Evolutionary conservation across 176 grass and related monocot genomes (phyloP), one percentile per base, ranked within the genome.

Genomic region (Musa acuminata): DNA sequence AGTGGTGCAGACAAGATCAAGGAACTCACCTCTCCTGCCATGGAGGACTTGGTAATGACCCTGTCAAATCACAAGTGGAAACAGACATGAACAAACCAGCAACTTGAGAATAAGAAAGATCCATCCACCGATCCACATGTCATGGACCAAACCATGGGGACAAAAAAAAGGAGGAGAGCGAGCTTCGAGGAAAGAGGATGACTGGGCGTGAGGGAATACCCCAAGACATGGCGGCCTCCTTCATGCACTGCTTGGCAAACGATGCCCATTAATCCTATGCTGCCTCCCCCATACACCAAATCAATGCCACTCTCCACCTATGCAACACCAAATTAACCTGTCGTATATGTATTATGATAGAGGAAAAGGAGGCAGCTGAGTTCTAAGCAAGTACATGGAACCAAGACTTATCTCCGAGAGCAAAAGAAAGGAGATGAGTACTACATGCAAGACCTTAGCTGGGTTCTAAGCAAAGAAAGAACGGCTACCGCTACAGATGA

Each of bases 201-300:
- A 62, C 58, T 63, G 58, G 51, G 9, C 53, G 49, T 8, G 74
- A 23, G 49, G 52, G 73, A 80, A 51, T 74, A 97, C 94, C 94
- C 94, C 77, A 97, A 86, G 49, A 97, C 94, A 88, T 97, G 94
- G 79, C 94, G 90, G 16, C 94, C 94, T 77, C 94, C 94, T 75
- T 97, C 90, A 85, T 93, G 94, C 77, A 97, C 94, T 66, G 94
- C 94, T 78, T 93, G 94, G 70, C 87, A 97, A 78, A 97, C 85
- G 49, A 97, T 67, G 8, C 94, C 94, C 94, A 97, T 97, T 80
- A 97, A 87, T 63, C 94, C 94, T 49, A 97, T 93, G 85, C 90
- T 93, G 49, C 94, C 90, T 62, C 94, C 94, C 16, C 94, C 94
- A 65, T 97, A 97, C 77, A 97, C 94, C 82, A 97, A 75, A 84